Evolutionary conservation across 192 early-diverging fungal genomes (phyloP), one percentile per base, ranked within the genome.

Genomic region (Rhizophagus sp.): DNA sequence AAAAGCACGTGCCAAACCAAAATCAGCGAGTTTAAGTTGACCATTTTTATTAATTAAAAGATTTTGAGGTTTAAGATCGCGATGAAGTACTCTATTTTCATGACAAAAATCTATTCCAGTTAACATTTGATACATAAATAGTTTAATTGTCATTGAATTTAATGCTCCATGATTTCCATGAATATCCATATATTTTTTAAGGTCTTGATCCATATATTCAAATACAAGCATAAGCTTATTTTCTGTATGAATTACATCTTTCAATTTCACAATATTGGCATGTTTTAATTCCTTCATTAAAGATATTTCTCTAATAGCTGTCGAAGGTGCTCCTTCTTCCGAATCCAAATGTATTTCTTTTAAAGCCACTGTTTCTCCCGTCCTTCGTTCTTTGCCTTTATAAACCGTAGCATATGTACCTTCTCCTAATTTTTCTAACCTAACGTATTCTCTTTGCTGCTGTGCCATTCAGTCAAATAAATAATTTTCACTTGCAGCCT

Each of bases 261-360:
- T 88, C 24, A 96, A 86, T 63, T 91, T 90, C 24, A 98, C 92
- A 82, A 98, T 93, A 83, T 99, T 98, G 47, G 90, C 87, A 82
- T 98, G 98, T 73, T 93, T 90, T 69, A 99, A 88, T 84, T 99
- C 98, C 82, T 97, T 97, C 91, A 99, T 95, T 76, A 99, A 87
- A 13, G 97, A 97, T 80, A 99, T 98, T 88, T 99, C 98, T 49
- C 98, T 90, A 81, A 99, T 96, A 73, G 98, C 98, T 17, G 98
- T 99, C 10, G 95, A 97, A 30, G 98, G 98, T 50, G 96, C 96
- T 36, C 94, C 94, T 84, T 97, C 96, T 83, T 97, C 96, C 22
- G 93, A 89, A 82, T 95, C 96, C 62, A 97, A 87, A 68, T 92
- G 88, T 64, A 99, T 98, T 85, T 98, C 96, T 84, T 99, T 99